Evolutionary conservation across 73 alveolate species (phyloP), one percentile per base, ranked within the genome.

Genomic region (Paraurostyla sp.): DNA sequence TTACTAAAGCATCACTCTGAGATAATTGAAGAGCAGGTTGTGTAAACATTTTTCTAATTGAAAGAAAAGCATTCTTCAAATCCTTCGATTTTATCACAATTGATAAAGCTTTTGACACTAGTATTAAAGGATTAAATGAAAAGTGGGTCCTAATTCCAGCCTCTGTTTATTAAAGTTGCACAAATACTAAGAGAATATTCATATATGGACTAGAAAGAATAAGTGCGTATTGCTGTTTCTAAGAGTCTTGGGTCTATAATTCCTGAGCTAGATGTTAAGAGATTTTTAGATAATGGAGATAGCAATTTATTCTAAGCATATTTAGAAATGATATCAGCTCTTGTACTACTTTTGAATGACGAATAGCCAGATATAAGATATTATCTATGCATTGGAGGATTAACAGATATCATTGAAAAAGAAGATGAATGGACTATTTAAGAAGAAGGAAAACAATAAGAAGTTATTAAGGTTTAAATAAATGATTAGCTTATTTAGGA

Each of bases 331-430:
- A 15, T 78, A 13, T 29, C 63, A 20, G 40, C 89, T 3, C 32
- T 78, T 16, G 33, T 78, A 3, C 22, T 78, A 32, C 89, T 78
- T 3, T 38, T 78, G 33, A 78, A 78, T 35, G 89, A 78, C 33
- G 89, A 78, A 36, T 60, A 51, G 29, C 89, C 89, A 32, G 89
- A 78, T 54, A 78, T 78, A 3, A 46, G 89, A 50, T 78, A 49
- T 20, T 78, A 78, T 54, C 41, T 78, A 20, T 51, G 76, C 25
- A 58, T 25, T 29, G 13, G 22, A 11, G 71, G 71, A 2, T 36
- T 73, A 3, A 73, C 71, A 20, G 11, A 73, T 22, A 25, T 73
- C 38, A 25, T 73, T 43, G 86, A 73, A 27, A 48, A 36, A 2
- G 71, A 73, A 1, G n/a, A 25, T 3, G 82, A 65, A 38, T 65